Base-by-base conservation (phyloP, 2,329 filamentous ascomycete species). In the Colletotrichum abscissum region DNA sequence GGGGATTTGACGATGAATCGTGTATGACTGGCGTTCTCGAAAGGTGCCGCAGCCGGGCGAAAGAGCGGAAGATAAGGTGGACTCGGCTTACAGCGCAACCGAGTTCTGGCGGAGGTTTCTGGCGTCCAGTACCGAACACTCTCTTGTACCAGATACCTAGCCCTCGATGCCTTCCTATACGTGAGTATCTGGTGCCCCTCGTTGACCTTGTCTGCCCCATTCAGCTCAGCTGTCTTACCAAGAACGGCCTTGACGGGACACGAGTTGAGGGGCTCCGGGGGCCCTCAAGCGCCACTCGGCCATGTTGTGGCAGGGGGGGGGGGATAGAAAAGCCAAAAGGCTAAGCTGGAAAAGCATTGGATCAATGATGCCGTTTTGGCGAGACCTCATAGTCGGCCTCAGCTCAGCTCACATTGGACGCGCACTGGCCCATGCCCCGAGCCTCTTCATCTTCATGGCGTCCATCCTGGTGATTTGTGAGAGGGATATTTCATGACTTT, bases 1-100 rank as follows among this genome's bases (percentile, higher is more conserved):
- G 69, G 54, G 42, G 33, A 64, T 60, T 60, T 55, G 64, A 24
- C 22, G 30, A 54, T 59, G 55, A 64, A 56, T 67, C 46, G 65
- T 56, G 59, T 62, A 33, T 62, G 26, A 33, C 26, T 62, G 26
- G 46, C 26, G 63, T 72, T 72, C 49, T 49, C 57, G 54, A 52
- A 38, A 58, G 65, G 57, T 56, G 57, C 64, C 26, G 30, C 49
- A 28, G 49, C 49, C 64, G 63, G 58, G 19, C 56, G 46, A 60
- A 49, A 46, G 19, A 26, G 35, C n/a, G 19, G 24, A 38, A 46
- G 57, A 28, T n/a, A 46, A 68, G 19, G 30, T 22, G n/a, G 30
- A 42, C 28, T 42, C 49, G 22, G 11, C 16, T n/a, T 24, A 28
- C 46, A 49, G 28, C 28, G 14, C 59, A 49, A 4, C 19, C 46